phyloP scores from a whole-genome alignment of 352 stramenopile species.

The Phytophthora pseudosyringae region DNA sequence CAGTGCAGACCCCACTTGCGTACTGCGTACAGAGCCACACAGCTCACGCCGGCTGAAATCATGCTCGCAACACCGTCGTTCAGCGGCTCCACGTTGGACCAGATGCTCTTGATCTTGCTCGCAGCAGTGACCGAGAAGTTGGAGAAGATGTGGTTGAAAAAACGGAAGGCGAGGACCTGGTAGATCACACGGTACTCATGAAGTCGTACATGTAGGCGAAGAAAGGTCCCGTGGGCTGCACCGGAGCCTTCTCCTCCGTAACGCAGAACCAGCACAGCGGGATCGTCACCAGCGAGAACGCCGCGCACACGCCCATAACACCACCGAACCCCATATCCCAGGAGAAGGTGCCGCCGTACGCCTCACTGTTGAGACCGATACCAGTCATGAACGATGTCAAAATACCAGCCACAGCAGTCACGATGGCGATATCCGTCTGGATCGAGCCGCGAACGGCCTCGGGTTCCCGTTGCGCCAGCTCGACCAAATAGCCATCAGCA shows the following conservation, averaged over 20 bases:
- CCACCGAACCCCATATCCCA: constrained; percentile 48
- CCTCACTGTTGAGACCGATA: constrained; percentile 44
- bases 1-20: constrained; percentile 55
- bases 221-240: constrained; percentile 15
- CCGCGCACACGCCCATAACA: constrained; percentile 44
- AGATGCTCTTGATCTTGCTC: constrained; percentile 41
- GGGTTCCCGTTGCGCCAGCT: constrained; percentile 56
- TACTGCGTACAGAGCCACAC: constrained; percentile 38
- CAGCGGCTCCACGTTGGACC: constrained; percentile 37
- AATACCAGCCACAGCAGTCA: constrained; percentile 24
- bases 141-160: constrained; percentile 46
- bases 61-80: constrained; percentile 37
- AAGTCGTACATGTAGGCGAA: constrained; percentile 44
- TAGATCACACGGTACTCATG: constrained; percentile 45
- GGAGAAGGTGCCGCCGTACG: constrained; percentile 51
- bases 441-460: constrained; percentile 44
- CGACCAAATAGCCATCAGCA: constrained; percentile 50
- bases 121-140: constrained; percentile 34
- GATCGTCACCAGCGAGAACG: constrained; percentile 34
- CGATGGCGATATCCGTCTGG: constrained; percentile 44
- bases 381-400: constrained; percentile 51
- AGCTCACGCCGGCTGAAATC: constrained; percentile 36
- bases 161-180: constrained; percentile 42
- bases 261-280: constrained; percentile 50
- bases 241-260: constrained; percentile 34